Base-by-base conservation (phyloP, 2,329 filamentous ascomycete genomes). In the Aspergillus caelatus region DNA sequence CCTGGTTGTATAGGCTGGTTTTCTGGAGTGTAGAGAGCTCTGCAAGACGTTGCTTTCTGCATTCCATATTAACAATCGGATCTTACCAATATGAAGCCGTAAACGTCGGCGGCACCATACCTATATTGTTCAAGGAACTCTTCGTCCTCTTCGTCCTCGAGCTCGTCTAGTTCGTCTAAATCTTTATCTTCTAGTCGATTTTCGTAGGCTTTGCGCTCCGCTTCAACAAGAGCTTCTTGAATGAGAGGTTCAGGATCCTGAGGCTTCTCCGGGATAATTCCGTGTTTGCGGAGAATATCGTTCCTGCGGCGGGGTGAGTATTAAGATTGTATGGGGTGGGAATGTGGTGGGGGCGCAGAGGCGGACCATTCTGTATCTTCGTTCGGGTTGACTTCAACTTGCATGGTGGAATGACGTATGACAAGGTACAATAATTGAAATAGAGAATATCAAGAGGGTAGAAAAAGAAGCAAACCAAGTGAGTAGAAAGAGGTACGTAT, bases 71-170 rank as follows among this genome's bases (percentile, higher is more conserved):
- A 56, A 41, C 14, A 14, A 61, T 26, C 62, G 26, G 26, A 28
- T 8, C 45, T 7, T 43, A 53, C 32, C 28, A 10, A 34, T 43
- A 32, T 28, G 41, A 48, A 28, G n/a, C 28, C 50, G 23, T 14
- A 16, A 26, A 10, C 21, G 58, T n/a, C 30, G n/a, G 21, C 36
- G 30, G 4, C 34, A 43, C 59, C 71, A 58, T 72, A 85, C 81
- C 93, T 87, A 77, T 99, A 99, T 68, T 88, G 84, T 70, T 97
- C 90, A 8, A 99, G 83, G 71, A 99, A 98, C 1, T 85, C 90
- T 62, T 97, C 95, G 72, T 99, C 95, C 79, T 99, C 95, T 23
- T 96, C 89, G 70, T 99, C 95, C 79, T 99, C 95, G 0, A 99
- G 86, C 71, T 93, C 94, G 71, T 93, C 92, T 2, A 99, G 85